These are phyloP conservation scores for Blastosporella zonata DNA, from an alignment of 1,284 basidiomycete genomes.

Conservation along the genomic window DNA sequence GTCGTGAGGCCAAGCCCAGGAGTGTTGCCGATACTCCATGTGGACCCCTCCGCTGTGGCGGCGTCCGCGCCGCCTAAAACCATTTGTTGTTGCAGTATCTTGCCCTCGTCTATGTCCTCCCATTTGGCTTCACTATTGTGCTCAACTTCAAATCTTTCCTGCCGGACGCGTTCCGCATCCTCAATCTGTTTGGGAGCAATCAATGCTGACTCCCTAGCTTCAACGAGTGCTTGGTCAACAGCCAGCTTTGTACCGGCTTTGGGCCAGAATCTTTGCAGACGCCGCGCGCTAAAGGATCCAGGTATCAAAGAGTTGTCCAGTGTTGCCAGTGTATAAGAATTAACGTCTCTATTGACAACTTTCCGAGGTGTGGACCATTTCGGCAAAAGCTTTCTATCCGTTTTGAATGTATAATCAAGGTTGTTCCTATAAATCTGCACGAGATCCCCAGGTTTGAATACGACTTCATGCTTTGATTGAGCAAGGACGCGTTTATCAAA, in stretches of 20 bases:
- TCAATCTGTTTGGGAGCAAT: too few species aligned
- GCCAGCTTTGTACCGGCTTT: not conserved
- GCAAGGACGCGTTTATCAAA: constrained; percentile 23
- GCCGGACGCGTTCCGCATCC: too few species aligned
- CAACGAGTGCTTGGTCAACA: too few species aligned
- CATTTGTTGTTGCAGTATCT: too few species aligned
- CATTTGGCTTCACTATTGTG: too few species aligned
- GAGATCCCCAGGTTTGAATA: not conserved
- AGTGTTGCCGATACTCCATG: too few species aligned
- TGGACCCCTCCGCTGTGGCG: too few species aligned
- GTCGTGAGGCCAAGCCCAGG: too few species aligned
- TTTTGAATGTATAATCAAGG: not conserved
- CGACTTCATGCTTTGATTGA: not conserved
- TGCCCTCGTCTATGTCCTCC: too few species aligned
- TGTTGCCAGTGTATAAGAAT: not conserved
- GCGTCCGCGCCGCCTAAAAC: too few species aligned
- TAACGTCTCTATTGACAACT: not conserved
- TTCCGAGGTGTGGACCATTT: not conserved
- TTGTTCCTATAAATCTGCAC: not conserved
- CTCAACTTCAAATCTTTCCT: too few species aligned
- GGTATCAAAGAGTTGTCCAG: not conserved
- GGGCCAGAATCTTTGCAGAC: not conserved
- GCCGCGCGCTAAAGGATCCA: not conserved
- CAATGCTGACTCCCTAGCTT: too few species aligned
- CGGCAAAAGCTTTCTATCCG: not conserved